Evolutionary conservation across 164 flowering plant species (phyloP).

Genomic region (Vitis amurensis): DNA sequence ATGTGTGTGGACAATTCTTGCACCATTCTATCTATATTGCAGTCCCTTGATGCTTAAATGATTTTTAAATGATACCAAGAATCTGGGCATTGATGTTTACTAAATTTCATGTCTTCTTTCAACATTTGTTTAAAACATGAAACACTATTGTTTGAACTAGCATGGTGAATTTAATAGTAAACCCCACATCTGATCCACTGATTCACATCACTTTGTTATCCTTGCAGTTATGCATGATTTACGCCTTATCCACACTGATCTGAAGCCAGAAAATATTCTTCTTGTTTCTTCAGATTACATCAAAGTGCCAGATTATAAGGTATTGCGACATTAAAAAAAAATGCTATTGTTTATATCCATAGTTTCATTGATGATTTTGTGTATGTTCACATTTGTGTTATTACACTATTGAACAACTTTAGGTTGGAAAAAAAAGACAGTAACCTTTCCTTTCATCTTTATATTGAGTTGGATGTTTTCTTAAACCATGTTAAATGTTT

Average conservation of each 20-base stretch:
- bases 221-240: constrained; percentile 92
- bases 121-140: neutral
- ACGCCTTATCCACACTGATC: constrained; percentile 84
- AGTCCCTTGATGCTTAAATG: constrained; percentile 13
- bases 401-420: too few species aligned
- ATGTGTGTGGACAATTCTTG: constrained; percentile 87
- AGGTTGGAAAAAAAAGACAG: too few species aligned
- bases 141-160: constrained; percentile 1
- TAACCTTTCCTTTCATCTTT: too few species aligned
- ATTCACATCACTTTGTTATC: constrained; percentile 2
- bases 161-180: neutral
- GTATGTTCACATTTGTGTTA: too few species aligned
- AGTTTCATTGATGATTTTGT: neutral
- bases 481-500: neutral
- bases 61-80: neutral
- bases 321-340: constrained; percentile 14
- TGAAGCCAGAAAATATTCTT: constrained; percentile 95
- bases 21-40: constrained; percentile 29
- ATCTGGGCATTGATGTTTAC: constrained; percentile 1
- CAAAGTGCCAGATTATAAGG: constrained; percentile 91
- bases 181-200: neutral
- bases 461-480: too few species aligned
- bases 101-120: neutral
- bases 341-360: neutral
- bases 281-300: constrained; percentile 79